Evolutionary conservation across 2,329 filamentous ascomycete species (phyloP), one percentile per base, ranked within the genome.

Genomic region (Venturia aucupariae): DNA sequence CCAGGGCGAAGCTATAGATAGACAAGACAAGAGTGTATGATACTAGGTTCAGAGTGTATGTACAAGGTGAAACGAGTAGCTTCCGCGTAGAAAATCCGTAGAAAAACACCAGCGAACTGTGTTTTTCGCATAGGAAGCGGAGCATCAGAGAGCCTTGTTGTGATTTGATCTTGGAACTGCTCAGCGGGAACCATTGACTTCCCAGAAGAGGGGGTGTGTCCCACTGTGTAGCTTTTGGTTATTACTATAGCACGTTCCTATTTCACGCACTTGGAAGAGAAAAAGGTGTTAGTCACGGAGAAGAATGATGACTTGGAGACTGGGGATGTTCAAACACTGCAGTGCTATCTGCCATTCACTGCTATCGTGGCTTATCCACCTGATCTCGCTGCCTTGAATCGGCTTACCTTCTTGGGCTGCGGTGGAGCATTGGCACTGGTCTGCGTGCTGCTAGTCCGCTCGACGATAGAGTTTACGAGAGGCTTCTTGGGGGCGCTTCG

Each of bases 361-460:
- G 22, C 42, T 41, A n/a, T n/a, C 13, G 38, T 61, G 55, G 2
- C 19, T 38, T 27, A 65, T 42, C 44, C 69, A 66, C 71, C 73
- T 64, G 90, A 75, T 67, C 86, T 82, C 2, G 88, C 88, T 60
- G 88, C 87, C 77, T 86, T 90, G 77, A 92, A 92, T 67, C 86
- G 83, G 77, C 88, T 91, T 68, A 90, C 75, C 70, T 82, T 84
- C 74, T 82, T 84, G 96, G 89, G 74, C 65, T 65, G 13, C 69
- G 62, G 4, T 66, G 60, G 5, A 67, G 35, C 13, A 67, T 65
- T 4, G 60, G 24, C 8, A 68, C 32, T 30, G 60, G 24, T 66
- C 69, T 64, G 15, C 6, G 22, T 32, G 17, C 24, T 38, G n/a
- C 30, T 54, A 30, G 66, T 61, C 24, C 79, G 76, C 68, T 82